Conservation (phyloP, 495 filamentous ascomycete species). For the Venustampulla echinocandica region DNA sequence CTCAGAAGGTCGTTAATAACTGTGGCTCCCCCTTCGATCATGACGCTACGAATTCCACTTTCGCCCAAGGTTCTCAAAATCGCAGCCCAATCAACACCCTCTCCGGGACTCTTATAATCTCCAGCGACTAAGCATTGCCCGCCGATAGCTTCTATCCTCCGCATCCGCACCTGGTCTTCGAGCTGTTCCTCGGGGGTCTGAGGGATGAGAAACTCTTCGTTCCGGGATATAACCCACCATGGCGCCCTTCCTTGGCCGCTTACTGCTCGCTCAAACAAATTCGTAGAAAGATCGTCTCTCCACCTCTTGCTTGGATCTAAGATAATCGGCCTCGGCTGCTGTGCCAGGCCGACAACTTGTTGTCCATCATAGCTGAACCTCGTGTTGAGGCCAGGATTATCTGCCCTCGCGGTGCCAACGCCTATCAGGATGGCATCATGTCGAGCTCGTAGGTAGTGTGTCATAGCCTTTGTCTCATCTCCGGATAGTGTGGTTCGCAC, state of each 20-base stretch:
- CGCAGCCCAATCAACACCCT: slow-evolving; percentile 16
- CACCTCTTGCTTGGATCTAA: slow-evolving; percentile 67
- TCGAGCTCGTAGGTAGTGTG: slow-evolving; percentile 72
- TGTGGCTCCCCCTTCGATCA: slow-evolving; percentile 78
- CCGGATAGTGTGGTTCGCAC: slow-evolving; percentile 73
- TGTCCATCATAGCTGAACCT: slow-evolving; percentile 52
- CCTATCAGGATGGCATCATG: slow-evolving; percentile 84
- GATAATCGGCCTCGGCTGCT: slow-evolving; percentile 70
- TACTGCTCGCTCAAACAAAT: slow-evolving; percentile 54
- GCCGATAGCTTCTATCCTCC: slow-evolving; percentile 29
- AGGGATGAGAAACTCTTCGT: slow-evolving; percentile 5
- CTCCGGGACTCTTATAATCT: slow-evolving; percentile 20
- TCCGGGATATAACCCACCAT: slow-evolving; percentile 49
- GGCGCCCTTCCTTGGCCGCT: slow-evolving; percentile 63
- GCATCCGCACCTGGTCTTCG: slow-evolving; percentile 15
- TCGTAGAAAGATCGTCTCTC: slow-evolving; percentile 32
- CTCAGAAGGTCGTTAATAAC: slow-evolving; percentile 69
- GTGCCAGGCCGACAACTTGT: slow-evolving; percentile 27
- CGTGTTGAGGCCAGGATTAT: slow-evolving; percentile 79
- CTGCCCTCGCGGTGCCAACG: slow-evolving; percentile 70
- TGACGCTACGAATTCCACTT: slow-evolving; percentile 57
- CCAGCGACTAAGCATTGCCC: slow-evolving; percentile 29
- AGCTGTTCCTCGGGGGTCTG: slow-evolving; percentile 23
- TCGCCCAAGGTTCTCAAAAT: slow-evolving; percentile 9
- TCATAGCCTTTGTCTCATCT: slow-evolving; percentile 76